Base-by-base conservation (phyloP, 331 rosid species). In the Rhamnella rubrinervis region DNA sequence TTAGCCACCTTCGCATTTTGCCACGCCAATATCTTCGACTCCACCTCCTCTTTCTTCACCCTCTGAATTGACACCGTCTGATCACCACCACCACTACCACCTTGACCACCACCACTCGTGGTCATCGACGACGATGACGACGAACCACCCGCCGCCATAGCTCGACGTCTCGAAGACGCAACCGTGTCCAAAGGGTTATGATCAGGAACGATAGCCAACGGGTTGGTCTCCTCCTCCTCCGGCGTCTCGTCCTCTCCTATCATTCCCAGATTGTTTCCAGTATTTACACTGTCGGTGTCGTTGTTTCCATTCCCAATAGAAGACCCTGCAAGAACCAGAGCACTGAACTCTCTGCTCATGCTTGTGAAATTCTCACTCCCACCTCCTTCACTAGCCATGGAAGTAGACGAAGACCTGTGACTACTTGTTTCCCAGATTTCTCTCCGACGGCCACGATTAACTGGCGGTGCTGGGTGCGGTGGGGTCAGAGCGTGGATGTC, bases 31-130 rank as follows among this genome's bases (percentile, higher is more conserved):
- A 91, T 91, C 91, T 95, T 95, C 2, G 97, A 57, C 64, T 95
- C 99, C 80, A 95, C 96, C 79, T 95, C 99, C 63, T 95, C 99
- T 72, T 91, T 84, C 95, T 95, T 95, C 81, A 95, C 96, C 58
- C 77, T 83, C 61, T 89, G 78, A 71, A 95, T 85, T 4, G 96
- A 93, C 55, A 83, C 74, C 75, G 39, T 68, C 66, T 28, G 53
- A 66, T 90, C 85, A 3, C 66, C 21, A 1, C 44, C 56, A 26
- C 69, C 74, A 14, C 77, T n/a, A n/a, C n/a, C 14, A 14, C 72
- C 71, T 64, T 53, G 78, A 55, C n/a, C 68, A 52, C 15, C 75
- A 52, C 18, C 31, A 18, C 7, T 19, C 47, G 3, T 8, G 47
- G 47, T 40, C 47, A 11, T 40, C 11, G 47, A 40, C 1, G 47